Conservation (phyloP, 345 rosid species). For the Passiflora organensis region DNA sequence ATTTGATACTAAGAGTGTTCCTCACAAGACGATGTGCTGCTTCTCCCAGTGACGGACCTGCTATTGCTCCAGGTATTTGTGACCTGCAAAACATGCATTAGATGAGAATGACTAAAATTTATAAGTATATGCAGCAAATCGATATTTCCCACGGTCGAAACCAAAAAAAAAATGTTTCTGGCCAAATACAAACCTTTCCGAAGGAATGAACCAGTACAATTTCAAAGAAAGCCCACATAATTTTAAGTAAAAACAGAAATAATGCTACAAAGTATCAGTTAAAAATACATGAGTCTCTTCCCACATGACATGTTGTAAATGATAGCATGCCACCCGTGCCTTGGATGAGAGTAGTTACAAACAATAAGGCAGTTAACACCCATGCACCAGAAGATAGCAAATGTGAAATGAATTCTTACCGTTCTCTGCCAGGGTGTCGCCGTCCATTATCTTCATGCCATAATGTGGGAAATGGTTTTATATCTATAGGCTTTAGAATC, state of each 20-base stretch:
- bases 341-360: neutral
- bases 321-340: too few relatives aligned
- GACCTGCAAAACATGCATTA: constrained; percentile 46
- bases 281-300: too few relatives aligned
- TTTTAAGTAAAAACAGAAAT: too few relatives aligned
- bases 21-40: constrained; percentile 97
- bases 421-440: constrained; percentile 74
- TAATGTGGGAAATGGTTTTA: constrained; percentile 72
- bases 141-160: too few relatives aligned
- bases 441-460: constrained; percentile 95
- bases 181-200: too few relatives aligned
- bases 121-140: neutral
- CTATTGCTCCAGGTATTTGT: constrained; percentile 72
- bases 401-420: constrained; percentile 35
- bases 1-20: constrained; percentile 74
- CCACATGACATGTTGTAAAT: too few relatives aligned
- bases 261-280: too few relatives aligned
- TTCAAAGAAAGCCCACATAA: neutral
- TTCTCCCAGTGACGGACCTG: constrained; percentile 72
- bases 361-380: neutral
- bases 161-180: neutral
- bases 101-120: neutral
- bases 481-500: constrained; percentile 62
- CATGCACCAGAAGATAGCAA: neutral
- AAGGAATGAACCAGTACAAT: neutral